These are phyloP conservation scores for Fusarium sp. DNA, from an alignment of 2,329 filamentous ascomycete genomes.

Conservation along the genomic window DNA sequence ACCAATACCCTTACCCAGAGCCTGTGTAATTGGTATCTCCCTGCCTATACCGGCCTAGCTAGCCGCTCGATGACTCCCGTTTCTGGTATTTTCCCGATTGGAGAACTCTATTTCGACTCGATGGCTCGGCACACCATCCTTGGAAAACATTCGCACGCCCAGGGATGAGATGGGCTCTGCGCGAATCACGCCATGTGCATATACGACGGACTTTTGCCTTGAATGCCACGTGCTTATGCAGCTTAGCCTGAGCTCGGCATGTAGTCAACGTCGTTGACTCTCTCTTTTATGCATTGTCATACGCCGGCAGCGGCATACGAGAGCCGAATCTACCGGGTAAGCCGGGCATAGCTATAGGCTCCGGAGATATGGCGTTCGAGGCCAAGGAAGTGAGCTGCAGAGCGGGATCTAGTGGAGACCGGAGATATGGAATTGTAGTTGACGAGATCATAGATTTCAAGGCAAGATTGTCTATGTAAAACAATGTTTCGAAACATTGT, in stretches of 20 bases:
- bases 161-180: not conserved
- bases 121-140: not conserved
- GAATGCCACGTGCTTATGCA: not conserved
- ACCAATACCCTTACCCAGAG: not conserved
- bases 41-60: not conserved
- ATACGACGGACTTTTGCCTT: constrained; percentile 4
- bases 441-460: not conserved
- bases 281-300: not conserved
- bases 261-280: not conserved
- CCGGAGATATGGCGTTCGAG: not conserved
- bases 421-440: not conserved
- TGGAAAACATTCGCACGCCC: not conserved
- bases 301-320: not conserved
- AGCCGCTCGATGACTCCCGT: not conserved
- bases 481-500: not conserved
- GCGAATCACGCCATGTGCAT: constrained; percentile 7
- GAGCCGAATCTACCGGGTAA: constrained; percentile 8
- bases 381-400: not conserved
- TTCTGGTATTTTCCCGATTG: constrained; percentile 1
- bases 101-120: not conserved
- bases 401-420: not conserved
- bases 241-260: not conserved
- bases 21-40: not conserved
- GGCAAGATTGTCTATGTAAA: not conserved
- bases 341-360: not conserved